Evolutionary conservation across 2,329 filamentous ascomycete species (phyloP).

Genomic region (Fusarium pseudoanthophilum): DNA sequence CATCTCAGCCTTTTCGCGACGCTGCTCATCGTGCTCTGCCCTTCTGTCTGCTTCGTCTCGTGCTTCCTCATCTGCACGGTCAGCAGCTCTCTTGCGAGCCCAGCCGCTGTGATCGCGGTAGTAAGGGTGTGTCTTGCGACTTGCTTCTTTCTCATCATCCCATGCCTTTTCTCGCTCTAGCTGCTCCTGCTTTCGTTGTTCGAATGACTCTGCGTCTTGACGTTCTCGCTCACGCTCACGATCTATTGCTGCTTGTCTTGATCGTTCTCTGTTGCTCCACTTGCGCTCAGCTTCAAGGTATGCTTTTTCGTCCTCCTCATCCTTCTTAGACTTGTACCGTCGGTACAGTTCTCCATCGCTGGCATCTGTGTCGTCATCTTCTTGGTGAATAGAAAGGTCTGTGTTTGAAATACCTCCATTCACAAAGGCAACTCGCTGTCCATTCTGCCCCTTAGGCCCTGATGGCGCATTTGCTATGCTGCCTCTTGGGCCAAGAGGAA

Average conservation of each 20-base stretch:
- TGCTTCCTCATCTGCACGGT: constrained; percentile 77
- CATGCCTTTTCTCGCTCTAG: constrained; percentile 75
- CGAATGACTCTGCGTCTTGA: constrained; percentile 74
- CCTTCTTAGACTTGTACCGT: constrained; percentile 75
- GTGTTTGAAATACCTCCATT: constrained; percentile 79
- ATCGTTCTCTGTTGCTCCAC: constrained; percentile 90
- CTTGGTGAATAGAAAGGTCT: constrained; percentile 65
- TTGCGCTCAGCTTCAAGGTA: constrained; percentile 88
- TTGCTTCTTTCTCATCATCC: constrained; percentile 88
- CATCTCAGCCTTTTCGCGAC: constrained; percentile 74
- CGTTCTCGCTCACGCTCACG: constrained; percentile 84
- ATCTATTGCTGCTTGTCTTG: constrained; percentile 84
- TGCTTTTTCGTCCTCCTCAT: constrained; percentile 80
- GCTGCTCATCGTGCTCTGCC: constrained; percentile 79
- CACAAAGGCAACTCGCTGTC: constrained; percentile 76
- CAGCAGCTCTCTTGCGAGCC: constrained; percentile 81
- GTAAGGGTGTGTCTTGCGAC: constrained; percentile 79
- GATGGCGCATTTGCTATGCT: constrained; percentile 80
- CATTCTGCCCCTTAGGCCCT: constrained; percentile 72
- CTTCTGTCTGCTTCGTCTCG: constrained; percentile 85
- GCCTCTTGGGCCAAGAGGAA: constrained; percentile 51
- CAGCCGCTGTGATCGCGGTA: constrained; percentile 88
- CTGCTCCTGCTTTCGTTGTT: constrained; percentile 75
- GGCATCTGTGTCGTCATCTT: constrained; percentile 88
- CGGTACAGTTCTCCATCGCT: constrained; percentile 87